A percentile compares a stretch with the other conserved stretches of the same genome.
These are phyloP conservation scores for Skeletonema marinoi DNA, from an alignment of 108 stramenopile genomes.

Conservation along the genomic window DNA sequence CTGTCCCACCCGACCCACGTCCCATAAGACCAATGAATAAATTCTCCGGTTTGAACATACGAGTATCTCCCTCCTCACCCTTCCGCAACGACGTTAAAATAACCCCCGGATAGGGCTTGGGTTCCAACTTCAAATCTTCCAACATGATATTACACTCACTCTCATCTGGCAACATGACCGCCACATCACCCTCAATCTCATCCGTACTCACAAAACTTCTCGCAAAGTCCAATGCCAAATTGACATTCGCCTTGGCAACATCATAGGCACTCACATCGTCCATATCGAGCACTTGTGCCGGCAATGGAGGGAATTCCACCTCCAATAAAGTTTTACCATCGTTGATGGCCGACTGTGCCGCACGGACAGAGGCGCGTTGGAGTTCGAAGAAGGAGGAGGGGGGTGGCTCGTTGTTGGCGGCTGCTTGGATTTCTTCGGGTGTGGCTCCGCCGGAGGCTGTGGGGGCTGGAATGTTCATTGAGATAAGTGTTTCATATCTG, in stretches of 20 bases:
- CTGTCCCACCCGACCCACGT: constrained; percentile 57
- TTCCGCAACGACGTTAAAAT: constrained; percentile 56
- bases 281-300: constrained; percentile 88
- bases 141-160: constrained; percentile 73
- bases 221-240: constrained; percentile 89
- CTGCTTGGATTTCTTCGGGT: constrained; percentile 54
- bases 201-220: constrained; percentile 61
- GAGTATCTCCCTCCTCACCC: constrained; percentile 66
- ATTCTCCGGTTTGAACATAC: constrained; percentile 87
- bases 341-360: constrained; percentile 62
- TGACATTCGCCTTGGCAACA: constrained; percentile 90
- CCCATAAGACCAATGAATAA: constrained; percentile 84
- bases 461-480: constrained; percentile 44
- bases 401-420: constrained; percentile 60
- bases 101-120: constrained; percentile 66
- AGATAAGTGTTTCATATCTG: not conserved
- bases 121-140: constrained; percentile 52
- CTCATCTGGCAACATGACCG: constrained; percentile 84
- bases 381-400: constrained; percentile 78
- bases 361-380: constrained; percentile 68
- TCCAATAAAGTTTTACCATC: constrained; percentile 89
- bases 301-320: constrained; percentile 92
- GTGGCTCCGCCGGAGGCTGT: constrained; percentile 41
- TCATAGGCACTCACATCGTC: constrained; percentile 92
- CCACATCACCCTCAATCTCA: constrained; percentile 51